Conservation (phyloP, 805 yeast species). For the Candida nanaspora region DNA sequence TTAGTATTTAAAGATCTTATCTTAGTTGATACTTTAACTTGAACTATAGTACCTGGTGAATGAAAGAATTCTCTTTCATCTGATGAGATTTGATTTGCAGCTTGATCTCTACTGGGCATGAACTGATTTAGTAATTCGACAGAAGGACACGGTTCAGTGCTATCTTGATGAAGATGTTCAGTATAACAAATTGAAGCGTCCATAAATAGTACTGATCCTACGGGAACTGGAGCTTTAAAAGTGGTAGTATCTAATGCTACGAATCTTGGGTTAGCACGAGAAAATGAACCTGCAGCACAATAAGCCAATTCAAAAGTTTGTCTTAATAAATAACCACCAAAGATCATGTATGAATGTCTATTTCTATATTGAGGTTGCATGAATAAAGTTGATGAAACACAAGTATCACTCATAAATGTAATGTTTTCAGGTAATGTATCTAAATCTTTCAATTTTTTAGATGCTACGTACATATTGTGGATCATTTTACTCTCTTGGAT, state of each 20-base stretch:
- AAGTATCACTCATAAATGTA: constrained; percentile 65
- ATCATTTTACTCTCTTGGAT: constrained; percentile 66
- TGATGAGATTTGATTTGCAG: constrained; percentile 47
- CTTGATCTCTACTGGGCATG: constrained; percentile 43
- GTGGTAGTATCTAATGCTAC: constrained; percentile 87
- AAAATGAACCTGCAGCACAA: constrained; percentile 84
- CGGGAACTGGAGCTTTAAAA: constrained; percentile 92
- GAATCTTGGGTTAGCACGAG: constrained; percentile 81
- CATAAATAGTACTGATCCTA: constrained; percentile 82
- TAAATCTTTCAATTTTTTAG: constrained; percentile 26
- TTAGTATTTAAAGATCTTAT: constrained; percentile 56
- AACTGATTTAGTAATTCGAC: constrained; percentile 14
- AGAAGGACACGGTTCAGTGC: constrained; percentile 19
- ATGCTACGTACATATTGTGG: constrained; percentile 66
- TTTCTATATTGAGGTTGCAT: constrained; percentile 98
- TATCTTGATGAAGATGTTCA: constrained; percentile 52
- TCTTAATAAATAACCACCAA: constrained; percentile 90
- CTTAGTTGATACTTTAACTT: constrained; percentile 79
- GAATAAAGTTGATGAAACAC: constrained; percentile 66
- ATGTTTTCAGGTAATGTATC: constrained; percentile 39
- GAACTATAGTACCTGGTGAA: constrained; percentile 81
- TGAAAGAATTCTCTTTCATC: constrained; percentile 54
- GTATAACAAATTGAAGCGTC: constrained; percentile 81
- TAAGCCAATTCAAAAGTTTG: constrained; percentile 92
- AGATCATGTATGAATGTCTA: constrained; percentile 89